Percentiles rank a stretch among this genome's conserved stretches.
Evolutionary conservation across 225 moss, liverwort and hornwort species (phyloP).

Genomic region (Physcomitrellopsis africana): DNA sequence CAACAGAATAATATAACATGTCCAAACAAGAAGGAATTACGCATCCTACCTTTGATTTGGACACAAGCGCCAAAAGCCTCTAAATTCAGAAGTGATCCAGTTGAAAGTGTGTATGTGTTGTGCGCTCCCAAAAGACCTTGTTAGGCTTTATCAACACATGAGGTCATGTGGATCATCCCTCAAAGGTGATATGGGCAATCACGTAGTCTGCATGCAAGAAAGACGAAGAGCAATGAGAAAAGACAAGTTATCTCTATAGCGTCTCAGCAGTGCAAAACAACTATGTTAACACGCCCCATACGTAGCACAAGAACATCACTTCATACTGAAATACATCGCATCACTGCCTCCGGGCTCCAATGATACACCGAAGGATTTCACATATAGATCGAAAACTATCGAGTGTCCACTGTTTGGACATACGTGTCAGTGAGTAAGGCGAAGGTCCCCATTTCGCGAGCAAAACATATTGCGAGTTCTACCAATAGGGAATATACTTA

Average conservation of each 20-base stretch:
- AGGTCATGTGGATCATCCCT: slow-evolving; percentile 1
- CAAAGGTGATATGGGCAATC: neutral
- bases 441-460: neutral
- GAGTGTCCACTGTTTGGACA: neutral
- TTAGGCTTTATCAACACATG: neutral
- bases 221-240: neutral
- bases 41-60: too few relatives aligned
- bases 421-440: neutral
- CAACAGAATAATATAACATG: too few relatives aligned
- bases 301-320: neutral
- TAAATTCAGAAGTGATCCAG: too few relatives aligned
- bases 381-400: neutral
- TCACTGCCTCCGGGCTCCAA: too few relatives aligned
- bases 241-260: neutral
- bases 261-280: neutral
- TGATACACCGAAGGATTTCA: too few relatives aligned
- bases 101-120: too few relatives aligned
- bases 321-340: too few relatives aligned
- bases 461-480: neutral
- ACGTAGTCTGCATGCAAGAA: slow-evolving; percentile 9
- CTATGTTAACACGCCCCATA: too few relatives aligned
- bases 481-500: too few relatives aligned
- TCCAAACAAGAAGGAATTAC: too few relatives aligned
- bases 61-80: neutral
- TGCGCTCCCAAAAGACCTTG: neutral